Conservation (phyloP, 768 basidiomycete genomes). For the Tubosaeta sp. region DNA sequence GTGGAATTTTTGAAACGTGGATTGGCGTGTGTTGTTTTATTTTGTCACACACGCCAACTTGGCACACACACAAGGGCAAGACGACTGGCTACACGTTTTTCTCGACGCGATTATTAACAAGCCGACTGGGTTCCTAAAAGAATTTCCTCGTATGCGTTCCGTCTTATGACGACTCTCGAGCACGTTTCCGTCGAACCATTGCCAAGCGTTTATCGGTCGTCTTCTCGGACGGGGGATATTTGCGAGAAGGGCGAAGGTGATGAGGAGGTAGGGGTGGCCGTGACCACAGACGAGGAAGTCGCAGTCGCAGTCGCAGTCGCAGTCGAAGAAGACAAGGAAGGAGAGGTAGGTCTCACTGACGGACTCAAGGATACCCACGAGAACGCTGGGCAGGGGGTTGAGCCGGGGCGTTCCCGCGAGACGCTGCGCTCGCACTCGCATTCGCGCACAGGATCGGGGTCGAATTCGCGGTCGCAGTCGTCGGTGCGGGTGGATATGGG, state of each 20-base stretch:
- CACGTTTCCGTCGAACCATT: slow-evolving; percentile 18
- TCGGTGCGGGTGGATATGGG: slow-evolving; percentile 15
- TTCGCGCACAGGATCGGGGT: slow-evolving; percentile 9
- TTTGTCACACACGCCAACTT: neutral
- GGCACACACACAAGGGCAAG: neutral
- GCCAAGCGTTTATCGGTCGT: neutral
- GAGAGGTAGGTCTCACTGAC: neutral
- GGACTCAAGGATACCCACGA: neutral
- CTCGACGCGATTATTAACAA: too few relatives aligned
- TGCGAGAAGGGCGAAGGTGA: neutral
- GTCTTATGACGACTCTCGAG: slow-evolving; percentile 27
- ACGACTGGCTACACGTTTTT: neutral
- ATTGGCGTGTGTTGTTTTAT: neutral
- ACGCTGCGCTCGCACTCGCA: slow-evolving; percentile 3
- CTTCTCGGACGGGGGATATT: slow-evolving; percentile 1
- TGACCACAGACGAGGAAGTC: slow-evolving; percentile 14
- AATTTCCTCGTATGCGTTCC: slow-evolving; percentile 14
- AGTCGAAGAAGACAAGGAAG: neutral
- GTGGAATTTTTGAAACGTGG: neutral
- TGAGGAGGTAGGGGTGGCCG: slow-evolving; percentile 12
- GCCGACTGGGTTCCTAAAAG: neutral
- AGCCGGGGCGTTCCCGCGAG: neutral
- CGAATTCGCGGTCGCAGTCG: slow-evolving; percentile 12
- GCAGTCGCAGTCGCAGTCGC: neutral
- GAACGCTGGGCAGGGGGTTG: neutral